A percentile compares a stretch with the other conserved stretches of the same genome.
Evolutionary conservation across 2,329 filamentous ascomycete genomes (phyloP).

Genomic region (Alternaria burnsii): DNA sequence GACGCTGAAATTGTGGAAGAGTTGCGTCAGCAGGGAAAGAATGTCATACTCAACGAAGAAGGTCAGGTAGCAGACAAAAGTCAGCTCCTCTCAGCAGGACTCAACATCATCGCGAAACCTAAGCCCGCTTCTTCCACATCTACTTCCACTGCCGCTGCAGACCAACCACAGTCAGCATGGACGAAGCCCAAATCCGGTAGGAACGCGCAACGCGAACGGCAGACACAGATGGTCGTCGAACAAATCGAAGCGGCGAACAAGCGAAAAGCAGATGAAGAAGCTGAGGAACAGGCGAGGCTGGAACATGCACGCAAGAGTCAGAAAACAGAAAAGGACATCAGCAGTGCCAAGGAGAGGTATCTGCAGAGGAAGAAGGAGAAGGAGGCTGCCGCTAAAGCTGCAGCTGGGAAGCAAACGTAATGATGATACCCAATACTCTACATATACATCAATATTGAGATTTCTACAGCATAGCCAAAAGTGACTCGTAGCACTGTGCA

Average conservation of each 20-base stretch:
- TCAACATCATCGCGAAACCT: conserved; percentile 75
- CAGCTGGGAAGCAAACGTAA: conserved; percentile 22
- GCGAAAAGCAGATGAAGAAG: conserved; percentile 72
- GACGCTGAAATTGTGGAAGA: conserved; percentile 73
- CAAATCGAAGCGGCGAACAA: conserved; percentile 79
- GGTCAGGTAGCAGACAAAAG: conserved; percentile 85
- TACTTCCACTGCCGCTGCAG: conserved; percentile 19
- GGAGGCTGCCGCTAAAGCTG: conserved; percentile 76
- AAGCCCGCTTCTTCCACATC: conserved; percentile 54
- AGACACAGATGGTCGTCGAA: conserved; percentile 80
- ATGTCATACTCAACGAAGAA: conserved; percentile 80
- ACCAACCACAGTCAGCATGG: conserved; percentile 12
- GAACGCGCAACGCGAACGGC: conserved; percentile 75
- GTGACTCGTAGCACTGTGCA: not conserved
- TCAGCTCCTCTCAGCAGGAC: conserved; percentile 77
- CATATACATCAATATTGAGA: not conserved
- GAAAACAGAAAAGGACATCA: conserved; percentile 80
- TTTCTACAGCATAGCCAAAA: not conserved
- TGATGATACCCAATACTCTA: conserved; percentile 10
- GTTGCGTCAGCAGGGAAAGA: conserved; percentile 68
- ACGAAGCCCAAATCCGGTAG: conserved; percentile 54
- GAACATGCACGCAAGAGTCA: conserved; percentile 76
- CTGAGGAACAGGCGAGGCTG: conserved; percentile 69
- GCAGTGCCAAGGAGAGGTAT: conserved; percentile 80
- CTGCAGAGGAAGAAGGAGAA: conserved; percentile 78